Conservation (phyloP, 768 basidiomycete species). For the Agrocybe praecox region DNA sequence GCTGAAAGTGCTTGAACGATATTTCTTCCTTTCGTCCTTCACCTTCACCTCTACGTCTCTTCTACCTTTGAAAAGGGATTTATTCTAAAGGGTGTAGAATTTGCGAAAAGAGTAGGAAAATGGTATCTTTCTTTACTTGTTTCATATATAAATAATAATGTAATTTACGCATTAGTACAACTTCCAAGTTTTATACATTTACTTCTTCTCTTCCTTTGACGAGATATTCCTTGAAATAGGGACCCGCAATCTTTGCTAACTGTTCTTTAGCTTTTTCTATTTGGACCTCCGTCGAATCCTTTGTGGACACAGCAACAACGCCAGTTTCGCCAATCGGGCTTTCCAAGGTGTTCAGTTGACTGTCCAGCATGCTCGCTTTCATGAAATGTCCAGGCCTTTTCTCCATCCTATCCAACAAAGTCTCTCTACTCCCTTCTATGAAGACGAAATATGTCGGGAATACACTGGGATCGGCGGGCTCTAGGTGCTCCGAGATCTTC, state of each 20-base stretch:
- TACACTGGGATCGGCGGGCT: constrained; percentile 26
- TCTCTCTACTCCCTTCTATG: constrained; percentile 58
- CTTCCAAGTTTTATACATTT: not conserved
- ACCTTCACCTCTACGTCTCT: no score
- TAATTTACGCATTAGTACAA: not conserved
- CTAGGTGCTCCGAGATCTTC: constrained; percentile 21
- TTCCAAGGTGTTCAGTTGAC: constrained; percentile 75
- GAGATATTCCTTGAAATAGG: not conserved
- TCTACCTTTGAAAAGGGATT: no score
- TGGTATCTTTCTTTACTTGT: no score
- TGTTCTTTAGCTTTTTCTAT: constrained; percentile 44
- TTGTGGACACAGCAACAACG: constrained; percentile 63
- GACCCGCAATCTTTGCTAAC: constrained; percentile 26
- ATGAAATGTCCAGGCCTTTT: constrained; percentile 77
- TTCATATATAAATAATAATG: not conserved
- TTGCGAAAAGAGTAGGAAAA: no score
- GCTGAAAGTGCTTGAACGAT: no score
- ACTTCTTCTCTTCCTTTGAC: not conserved
- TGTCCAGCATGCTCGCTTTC: constrained; percentile 81
- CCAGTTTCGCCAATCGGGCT: constrained; percentile 67
- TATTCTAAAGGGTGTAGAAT: no score
- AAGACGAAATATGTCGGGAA: constrained; percentile 82
- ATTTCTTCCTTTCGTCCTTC: not conserved
- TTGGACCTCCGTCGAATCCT: constrained; percentile 59
- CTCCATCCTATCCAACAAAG: constrained; percentile 66